These are phyloP conservation scores for Saccharomycopsis phalli DNA, from an alignment of 1,139 yeast genomes.

Conservation along the genomic window DNA sequence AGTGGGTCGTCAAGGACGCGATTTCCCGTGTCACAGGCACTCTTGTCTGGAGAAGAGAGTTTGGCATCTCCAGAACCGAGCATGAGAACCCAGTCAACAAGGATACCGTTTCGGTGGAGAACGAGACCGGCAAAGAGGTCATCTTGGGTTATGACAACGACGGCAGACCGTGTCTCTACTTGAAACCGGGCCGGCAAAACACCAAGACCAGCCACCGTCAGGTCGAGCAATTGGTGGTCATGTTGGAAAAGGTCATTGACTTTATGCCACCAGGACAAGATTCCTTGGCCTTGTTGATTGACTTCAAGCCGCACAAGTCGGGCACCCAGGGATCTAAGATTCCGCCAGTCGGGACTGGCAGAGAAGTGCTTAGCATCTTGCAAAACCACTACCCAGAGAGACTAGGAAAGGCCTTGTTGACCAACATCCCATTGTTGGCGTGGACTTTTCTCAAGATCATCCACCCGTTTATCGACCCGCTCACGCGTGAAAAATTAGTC, in stretches of 20 bases:
- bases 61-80: constrained; percentile 50
- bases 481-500: constrained; percentile 84
- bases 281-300: constrained; percentile 76
- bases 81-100: constrained; percentile 38
- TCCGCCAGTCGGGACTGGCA: constrained; percentile 38
- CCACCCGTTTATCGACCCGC: constrained; percentile 90
- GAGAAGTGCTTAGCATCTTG: constrained; percentile 75
- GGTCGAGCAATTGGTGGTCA: constrained; percentile 84
- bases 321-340: constrained; percentile 25
- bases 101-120: constrained; percentile 58
- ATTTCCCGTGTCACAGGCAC: constrained; percentile 65
- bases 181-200: constrained; percentile 89
- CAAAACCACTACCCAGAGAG: constrained; percentile 97
- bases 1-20: constrained; percentile 71
- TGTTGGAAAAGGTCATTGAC: constrained; percentile 81
- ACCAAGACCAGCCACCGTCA: constrained; percentile 79
- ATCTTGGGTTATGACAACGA: constrained; percentile 82
- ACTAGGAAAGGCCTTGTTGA: constrained; percentile 79
- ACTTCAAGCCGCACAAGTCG: constrained; percentile 63
- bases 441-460: constrained; percentile 84
- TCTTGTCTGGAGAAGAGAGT: constrained; percentile 81
- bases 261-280: constrained; percentile 95
- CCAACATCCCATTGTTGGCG: constrained; percentile 89
- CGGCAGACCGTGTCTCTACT: constrained; percentile 76
- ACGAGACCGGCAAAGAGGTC: constrained; percentile 81